Evolutionary conservation across 139 green algal genomes (phyloP).

Genomic region (Chlorella vulgaris): DNA sequence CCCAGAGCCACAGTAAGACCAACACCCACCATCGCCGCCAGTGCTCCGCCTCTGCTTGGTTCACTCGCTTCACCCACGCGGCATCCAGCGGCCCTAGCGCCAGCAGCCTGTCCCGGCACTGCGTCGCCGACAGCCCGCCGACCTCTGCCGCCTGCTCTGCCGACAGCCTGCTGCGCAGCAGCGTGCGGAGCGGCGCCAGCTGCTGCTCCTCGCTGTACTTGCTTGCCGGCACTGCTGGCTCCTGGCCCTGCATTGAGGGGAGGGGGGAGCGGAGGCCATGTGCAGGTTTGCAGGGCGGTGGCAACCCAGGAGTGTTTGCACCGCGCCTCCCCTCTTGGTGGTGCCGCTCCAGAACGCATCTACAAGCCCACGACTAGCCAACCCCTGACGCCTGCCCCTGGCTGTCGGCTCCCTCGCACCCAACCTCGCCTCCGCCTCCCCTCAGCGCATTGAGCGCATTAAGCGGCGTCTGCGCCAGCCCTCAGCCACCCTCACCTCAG

Average conservation of each 20-base stretch:
- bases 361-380: no score
- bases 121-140: constrained; percentile 32
- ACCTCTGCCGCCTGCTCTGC: neutral
- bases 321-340: no score
- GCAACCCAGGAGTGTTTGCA: neutral
- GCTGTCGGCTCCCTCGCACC: no score
- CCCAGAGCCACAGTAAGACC: no score
- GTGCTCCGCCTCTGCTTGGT: constrained; percentile 88
- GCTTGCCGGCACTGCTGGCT: constrained; percentile 4
- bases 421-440: neutral
- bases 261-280: neutral
- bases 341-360: no score
- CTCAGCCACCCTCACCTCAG: constrained; percentile 2
- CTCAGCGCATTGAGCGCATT: neutral
- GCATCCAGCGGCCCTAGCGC: constrained; percentile 69
- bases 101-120: constrained; percentile 89
- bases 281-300: neutral
- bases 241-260: constrained; percentile 4
- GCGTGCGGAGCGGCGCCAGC: constrained; percentile 39
- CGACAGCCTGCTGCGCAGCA: constrained; percentile 12
- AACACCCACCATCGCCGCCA: constrained; percentile 73
- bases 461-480: neutral
- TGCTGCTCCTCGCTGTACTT: constrained; percentile 39
- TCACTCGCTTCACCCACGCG: constrained; percentile 82
- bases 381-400: no score